A percentile compares a stretch with the other conserved stretches of the same genome.
Conservation (phyloP, 2,329 filamentous ascomycete species). For the Fulvia fulva region DNA sequence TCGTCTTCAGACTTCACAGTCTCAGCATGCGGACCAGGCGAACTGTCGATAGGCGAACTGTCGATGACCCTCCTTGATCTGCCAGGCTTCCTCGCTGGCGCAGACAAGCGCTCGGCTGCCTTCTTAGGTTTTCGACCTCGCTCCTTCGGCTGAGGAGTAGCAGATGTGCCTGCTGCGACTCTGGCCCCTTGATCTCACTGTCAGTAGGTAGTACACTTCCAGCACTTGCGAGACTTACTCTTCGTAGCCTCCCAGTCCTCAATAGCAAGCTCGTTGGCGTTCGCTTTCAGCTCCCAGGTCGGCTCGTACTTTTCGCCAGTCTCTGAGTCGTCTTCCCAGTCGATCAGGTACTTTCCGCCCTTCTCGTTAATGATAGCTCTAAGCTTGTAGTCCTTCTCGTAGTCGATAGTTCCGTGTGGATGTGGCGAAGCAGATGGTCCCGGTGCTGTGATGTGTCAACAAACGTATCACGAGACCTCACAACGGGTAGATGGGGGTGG, state of each 20-base stretch:
- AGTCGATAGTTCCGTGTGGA: slow-evolving; percentile 28
- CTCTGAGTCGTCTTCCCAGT: slow-evolving; percentile 53
- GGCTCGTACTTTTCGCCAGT: slow-evolving; percentile 48
- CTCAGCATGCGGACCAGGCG: slow-evolving; percentile 5
- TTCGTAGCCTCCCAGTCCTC: slow-evolving; percentile 35
- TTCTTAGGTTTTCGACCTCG: background rate
- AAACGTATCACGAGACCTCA: background rate
- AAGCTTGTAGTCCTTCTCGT: slow-evolving; percentile 25
- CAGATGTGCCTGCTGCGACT: background rate
- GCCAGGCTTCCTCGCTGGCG: background rate
- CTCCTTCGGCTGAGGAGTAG: background rate
- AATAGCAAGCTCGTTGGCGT: slow-evolving; percentile 36
- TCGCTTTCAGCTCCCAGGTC: slow-evolving; percentile 49
- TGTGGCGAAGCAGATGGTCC: slow-evolving; percentile 14
- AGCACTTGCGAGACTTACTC: background rate
- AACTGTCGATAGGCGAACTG: slow-evolving; percentile 27
- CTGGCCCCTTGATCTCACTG: background rate
- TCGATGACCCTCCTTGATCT: slow-evolving; percentile 15
- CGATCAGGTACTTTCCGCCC: slow-evolving; percentile 48
- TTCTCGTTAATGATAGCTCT: slow-evolving; percentile 33
- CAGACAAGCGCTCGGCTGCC: background rate
- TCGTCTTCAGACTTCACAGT: background rate
- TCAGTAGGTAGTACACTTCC: background rate
- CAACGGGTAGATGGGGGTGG: no score
- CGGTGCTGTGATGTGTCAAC: slow-evolving; percentile 1